Percentiles rank a stretch among this genome's conserved stretches.
Evolutionary conservation across 768 basidiomycete species (phyloP).

Genomic region (Chiua virens): DNA sequence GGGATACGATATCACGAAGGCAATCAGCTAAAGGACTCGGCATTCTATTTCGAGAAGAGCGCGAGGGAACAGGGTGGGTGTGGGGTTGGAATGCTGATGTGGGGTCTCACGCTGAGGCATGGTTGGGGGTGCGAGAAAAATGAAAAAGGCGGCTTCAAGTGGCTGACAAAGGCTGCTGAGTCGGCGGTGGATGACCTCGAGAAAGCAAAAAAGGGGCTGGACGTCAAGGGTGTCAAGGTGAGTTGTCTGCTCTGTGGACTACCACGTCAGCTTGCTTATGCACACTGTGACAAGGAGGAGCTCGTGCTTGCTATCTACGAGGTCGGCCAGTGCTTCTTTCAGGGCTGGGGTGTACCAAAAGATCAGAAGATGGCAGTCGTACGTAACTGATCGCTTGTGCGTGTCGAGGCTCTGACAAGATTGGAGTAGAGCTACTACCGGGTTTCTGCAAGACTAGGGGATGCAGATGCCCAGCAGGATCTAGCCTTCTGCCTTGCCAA

Average conservation of each 20-base stretch:
- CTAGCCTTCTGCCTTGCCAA: constrained; percentile 84
- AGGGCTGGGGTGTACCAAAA: constrained; percentile 86
- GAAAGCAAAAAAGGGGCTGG: constrained; percentile 52
- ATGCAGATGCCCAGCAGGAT: constrained; percentile 84
- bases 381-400: constrained; percentile 29
- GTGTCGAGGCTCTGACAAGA: not conserved
- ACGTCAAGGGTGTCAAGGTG: constrained; percentile 56
- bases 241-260: not conserved
- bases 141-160: constrained; percentile 76
- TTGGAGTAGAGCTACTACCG: constrained; percentile 70
- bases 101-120: constrained; percentile 80
- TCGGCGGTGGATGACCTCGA: constrained; percentile 76
- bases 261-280: not conserved
- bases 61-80: constrained; percentile 77
- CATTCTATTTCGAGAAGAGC: constrained; percentile 71
- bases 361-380: constrained; percentile 91
- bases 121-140: constrained; percentile 88
- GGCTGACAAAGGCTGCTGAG: constrained; percentile 83
- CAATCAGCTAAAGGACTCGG: constrained; percentile 67
- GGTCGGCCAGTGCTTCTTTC: constrained; percentile 90
- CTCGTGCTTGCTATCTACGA: constrained; percentile 89
- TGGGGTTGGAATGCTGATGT: constrained; percentile 91
- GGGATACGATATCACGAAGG: constrained; percentile 80
- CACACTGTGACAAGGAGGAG: constrained; percentile 52
- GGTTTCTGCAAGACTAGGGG: constrained; percentile 82